Evolutionary conservation across 345 rosid genomes (phyloP), one percentile per base, ranked within the genome.

Genomic region (Salix purpurea): DNA sequence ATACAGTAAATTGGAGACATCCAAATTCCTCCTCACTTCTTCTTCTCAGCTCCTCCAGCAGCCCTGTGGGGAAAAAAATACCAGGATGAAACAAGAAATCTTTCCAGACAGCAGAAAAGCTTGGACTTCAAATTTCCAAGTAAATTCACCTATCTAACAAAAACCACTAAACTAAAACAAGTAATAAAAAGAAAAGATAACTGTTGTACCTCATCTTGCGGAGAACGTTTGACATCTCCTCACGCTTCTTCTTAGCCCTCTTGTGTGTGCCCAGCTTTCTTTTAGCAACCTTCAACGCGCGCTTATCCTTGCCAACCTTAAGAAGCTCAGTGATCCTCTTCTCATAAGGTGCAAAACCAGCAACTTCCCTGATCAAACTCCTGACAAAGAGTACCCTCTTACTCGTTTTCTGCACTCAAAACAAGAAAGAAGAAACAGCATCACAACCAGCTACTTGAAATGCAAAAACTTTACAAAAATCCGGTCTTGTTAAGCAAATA

Each of bases 241-340:
- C 98, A 44, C 98, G 82, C 95, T 93, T 93, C 85, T 83, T 84
- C 90, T 93, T 93, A 42, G 94, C 98, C 78, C 96, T 90, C 86
- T 93, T 93, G 93, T 93, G 96, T 21, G 97, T 91, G 50, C 97
- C 97, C 75, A 93, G 52, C 91, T 93, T 93, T 79, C 94, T 82
- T 81, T 91, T 93, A 19, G 97, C 96, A 19, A 93, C 94, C 86
- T 91, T 93, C 13, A 91, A 82, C 2, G 94, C 98, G 21, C 94
- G 79, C 87, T 91, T 93, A 84, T 91, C 98, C 90, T 93, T 93
- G 12, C 94, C 97, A 0, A 93, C 95, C 79, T 93, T 91, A 24
- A 91, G 81, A 79, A 93, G 97, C 90, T 93, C 98, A 34, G 90
- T 88, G 69, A 93, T 91, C 28, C 97, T 87, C 86, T 90, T 93